Evolutionary conservation across 2,329 filamentous ascomycete genomes (phyloP), one percentile per base, ranked within the genome.

Genomic region (Talaromyces marneffei): DNA sequence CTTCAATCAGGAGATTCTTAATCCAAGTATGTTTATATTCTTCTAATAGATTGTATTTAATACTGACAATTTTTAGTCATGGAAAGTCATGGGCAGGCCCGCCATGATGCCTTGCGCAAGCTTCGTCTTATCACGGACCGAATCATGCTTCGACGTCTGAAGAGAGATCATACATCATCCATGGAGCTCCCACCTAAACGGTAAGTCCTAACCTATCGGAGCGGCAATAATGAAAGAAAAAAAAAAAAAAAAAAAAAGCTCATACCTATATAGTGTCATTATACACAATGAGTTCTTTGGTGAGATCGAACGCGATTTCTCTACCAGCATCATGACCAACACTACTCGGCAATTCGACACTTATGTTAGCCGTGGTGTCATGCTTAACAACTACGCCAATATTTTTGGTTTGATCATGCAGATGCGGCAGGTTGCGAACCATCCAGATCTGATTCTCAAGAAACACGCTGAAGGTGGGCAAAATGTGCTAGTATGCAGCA

Each of bases 371-470:
- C 90, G 92, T 65, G 92, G 92, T 78, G 93, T 97, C 20, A 86
- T 99, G 75, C 83, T 99, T 64, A 92, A 97, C 80, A 96, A 97
- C 72, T 97, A 97, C 68, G 94, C 94, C 78, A 99, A 99, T 74
- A 97, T 99, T 66, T 99, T 99, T 70, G 93, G 92, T 71, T 83
- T 99, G 60, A 97, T 99, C 71, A 97, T 97, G 91, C 92, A 96
- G 75, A 97, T 99, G 93, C 89, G 94, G 60, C 94, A 99, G 78
- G 91, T 97, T 27, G 92, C 94, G 7, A 94, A 99, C 67, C 94
- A 99, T 72, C 94, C 94, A 0, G 94, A 99, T 76, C 77, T 99
- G 37, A 89, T 99, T 54, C 77, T 97, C 64, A 95, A 93, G 79
- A 97, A 94, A 77, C 85, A 93, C 64, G 84, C 83, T 2, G 87